phyloP scores from a whole-genome alignment of 2,329 filamentous ascomycete species.

The Botrytis hyacinthi region DNA sequence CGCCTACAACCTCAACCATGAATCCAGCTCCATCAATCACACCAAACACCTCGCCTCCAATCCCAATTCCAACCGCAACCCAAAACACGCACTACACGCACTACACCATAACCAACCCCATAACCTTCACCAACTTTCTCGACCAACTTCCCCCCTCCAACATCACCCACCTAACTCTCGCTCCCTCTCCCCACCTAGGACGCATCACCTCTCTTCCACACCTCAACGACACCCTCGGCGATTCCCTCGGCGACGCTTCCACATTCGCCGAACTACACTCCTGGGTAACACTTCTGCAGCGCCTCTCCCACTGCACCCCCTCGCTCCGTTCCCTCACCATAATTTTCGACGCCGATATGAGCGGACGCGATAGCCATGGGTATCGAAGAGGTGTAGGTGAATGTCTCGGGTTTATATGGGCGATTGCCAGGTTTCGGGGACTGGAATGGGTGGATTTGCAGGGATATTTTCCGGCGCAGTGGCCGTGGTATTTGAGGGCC shows the following conservation, averaged over 20 bases:
- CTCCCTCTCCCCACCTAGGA: neutral
- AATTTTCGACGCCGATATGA: neutral
- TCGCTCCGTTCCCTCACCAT: neutral
- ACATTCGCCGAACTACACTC: neutral
- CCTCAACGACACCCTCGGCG: neutral
- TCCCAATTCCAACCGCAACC: neutral
- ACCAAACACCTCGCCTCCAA: neutral
- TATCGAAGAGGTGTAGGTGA: neutral
- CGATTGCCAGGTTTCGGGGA: neutral
- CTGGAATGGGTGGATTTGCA: neutral
- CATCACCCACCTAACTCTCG: neutral
- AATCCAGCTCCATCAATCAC: neutral
- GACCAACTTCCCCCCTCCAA: neutral
- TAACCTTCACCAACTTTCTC: neutral
- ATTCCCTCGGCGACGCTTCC: neutral
- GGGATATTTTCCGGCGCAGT: constrained; percentile 2
- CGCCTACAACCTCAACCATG: neutral
- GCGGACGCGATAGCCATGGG: neutral
- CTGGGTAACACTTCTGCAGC: neutral
- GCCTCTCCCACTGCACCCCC: neutral
- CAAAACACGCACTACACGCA: no score
- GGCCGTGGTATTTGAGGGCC: constrained; percentile 2
- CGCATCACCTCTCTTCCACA: neutral
- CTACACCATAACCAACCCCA: neutral
- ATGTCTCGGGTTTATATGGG: neutral